Conservation (phyloP, 2,329 filamentous ascomycete genomes). For the Penicillium sp. region DNA sequence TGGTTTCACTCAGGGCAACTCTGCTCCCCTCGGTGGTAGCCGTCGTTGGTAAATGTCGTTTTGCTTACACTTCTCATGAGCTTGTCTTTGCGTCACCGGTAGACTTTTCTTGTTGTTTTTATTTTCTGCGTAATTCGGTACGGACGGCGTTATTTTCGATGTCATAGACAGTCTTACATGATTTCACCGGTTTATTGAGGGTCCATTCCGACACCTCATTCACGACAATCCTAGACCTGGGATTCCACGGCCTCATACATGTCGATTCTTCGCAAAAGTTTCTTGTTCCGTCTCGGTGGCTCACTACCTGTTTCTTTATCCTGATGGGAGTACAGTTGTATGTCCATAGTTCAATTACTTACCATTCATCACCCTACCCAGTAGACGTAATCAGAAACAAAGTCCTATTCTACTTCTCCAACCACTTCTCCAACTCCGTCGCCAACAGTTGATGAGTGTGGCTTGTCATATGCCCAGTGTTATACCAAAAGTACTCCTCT, state of each 20-base stretch:
- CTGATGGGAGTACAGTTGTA: conserved; percentile 4
- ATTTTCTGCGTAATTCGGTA: conserved; percentile 35
- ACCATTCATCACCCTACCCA: not conserved
- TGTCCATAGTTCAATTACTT: conserved; percentile 11
- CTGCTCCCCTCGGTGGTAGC: conserved; percentile 56
- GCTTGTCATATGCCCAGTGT: conserved; percentile 49
- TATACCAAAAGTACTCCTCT: conserved; percentile 50
- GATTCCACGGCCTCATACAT: conserved; percentile 15
- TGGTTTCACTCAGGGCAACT: conserved; percentile 58
- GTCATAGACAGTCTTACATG: conserved; percentile 39
- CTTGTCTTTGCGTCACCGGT: conserved; percentile 30
- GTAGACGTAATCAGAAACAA: not conserved
- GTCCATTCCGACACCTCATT: conserved; percentile 5
- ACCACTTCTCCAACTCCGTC: conserved; percentile 14
- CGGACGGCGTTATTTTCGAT: conserved; percentile 38
- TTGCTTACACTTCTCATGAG: conserved; percentile 23
- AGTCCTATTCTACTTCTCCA: conserved; percentile 8
- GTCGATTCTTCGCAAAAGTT: conserved; percentile 23
- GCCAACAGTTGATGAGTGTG: conserved; percentile 44
- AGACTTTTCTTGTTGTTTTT: conserved; percentile 27
- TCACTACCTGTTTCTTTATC: not conserved
- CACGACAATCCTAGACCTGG: conserved; percentile 13
- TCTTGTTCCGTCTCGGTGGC: conserved; percentile 2
- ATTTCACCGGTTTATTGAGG: conserved; percentile 16
- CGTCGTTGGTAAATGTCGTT: conserved; percentile 55